phyloP scores from a whole-genome alignment of 257 asterid genomes.

The Prunella vulgaris region DNA sequence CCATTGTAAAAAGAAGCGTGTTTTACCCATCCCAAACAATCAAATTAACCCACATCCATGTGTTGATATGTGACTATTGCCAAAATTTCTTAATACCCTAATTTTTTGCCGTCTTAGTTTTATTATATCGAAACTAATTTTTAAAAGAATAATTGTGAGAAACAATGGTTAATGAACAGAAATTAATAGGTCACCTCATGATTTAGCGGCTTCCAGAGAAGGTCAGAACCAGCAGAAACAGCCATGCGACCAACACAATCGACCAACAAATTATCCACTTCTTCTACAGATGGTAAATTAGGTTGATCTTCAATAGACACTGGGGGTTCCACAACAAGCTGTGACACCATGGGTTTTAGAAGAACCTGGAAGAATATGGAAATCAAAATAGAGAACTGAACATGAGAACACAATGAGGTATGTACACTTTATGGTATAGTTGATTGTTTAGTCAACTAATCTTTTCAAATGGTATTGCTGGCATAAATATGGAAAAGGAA shows the following conservation, averaged over 20 bases:
- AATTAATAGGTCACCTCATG: constrained; percentile 59
- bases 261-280: constrained; percentile 69
- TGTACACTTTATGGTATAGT: neutral
- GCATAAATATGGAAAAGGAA: neutral
- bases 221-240: constrained; percentile 85
- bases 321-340: constrained; percentile 72
- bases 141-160: constrained; percentile 3
- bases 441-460: neutral
- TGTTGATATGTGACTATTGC: too few relatives aligned
- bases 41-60: neutral
- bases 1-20: neutral
- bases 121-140: neutral
- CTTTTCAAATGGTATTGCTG: neutral
- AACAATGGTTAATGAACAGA: neutral
- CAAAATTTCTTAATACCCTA: neutral
- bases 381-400: constrained; percentile 3
- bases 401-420: neutral
- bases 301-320: constrained; percentile 40
- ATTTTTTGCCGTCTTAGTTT: neutral
- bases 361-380: constrained; percentile 54
- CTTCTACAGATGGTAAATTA: constrained; percentile 54
- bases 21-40: neutral
- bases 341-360: constrained; percentile 77
- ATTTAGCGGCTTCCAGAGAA: constrained; percentile 88
- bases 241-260: constrained; percentile 89